Conservation (phyloP, 805 yeast genomes). For the Zygosaccharomyces bisporus region DNA sequence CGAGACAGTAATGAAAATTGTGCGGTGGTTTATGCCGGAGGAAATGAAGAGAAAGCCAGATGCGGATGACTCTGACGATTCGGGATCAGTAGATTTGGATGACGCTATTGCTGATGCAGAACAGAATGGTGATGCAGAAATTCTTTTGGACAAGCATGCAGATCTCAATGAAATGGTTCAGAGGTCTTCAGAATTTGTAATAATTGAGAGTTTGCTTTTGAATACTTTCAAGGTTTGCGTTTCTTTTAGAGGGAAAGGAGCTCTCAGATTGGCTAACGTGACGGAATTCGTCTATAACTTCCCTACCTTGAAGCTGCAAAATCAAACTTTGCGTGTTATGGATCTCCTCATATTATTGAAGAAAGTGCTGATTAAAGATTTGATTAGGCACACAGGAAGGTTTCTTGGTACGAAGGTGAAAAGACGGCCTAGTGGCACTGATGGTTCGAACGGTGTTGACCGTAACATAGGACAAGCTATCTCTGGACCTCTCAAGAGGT, state of each 20-base stretch:
- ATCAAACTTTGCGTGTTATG: slow-evolving; percentile 66
- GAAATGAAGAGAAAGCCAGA: slow-evolving; percentile 27
- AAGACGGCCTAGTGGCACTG: slow-evolving; percentile 4
- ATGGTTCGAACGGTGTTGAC: neutral
- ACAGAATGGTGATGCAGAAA: slow-evolving; percentile 14
- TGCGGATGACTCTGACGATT: slow-evolving; percentile 16
- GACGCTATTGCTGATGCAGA: slow-evolving; percentile 15
- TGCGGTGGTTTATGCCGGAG: slow-evolving; percentile 69
- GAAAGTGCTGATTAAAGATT: slow-evolving; percentile 55
- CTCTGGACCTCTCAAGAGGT: neutral
- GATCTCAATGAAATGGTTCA: slow-evolving; percentile 62
- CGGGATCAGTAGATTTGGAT: slow-evolving; percentile 1
- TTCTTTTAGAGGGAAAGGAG: slow-evolving; percentile 74
- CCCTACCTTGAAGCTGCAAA: slow-evolving; percentile 56
- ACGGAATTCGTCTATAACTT: slow-evolving; percentile 64
- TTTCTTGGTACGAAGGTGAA: slow-evolving; percentile 72
- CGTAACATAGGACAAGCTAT: neutral
- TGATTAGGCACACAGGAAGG: slow-evolving; percentile 67
- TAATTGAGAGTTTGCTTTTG: slow-evolving; percentile 56
- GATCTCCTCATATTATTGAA: slow-evolving; percentile 64
- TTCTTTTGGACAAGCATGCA: slow-evolving; percentile 20
- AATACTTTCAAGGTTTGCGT: slow-evolving; percentile 54
- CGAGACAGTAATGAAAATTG: slow-evolving; percentile 56
- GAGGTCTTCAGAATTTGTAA: slow-evolving; percentile 69
- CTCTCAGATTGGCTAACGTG: slow-evolving; percentile 67